Evolutionary conservation across 495 filamentous ascomycete genomes (phyloP), one percentile per base, ranked within the genome.

Genomic region (Tuber magnatum): DNA sequence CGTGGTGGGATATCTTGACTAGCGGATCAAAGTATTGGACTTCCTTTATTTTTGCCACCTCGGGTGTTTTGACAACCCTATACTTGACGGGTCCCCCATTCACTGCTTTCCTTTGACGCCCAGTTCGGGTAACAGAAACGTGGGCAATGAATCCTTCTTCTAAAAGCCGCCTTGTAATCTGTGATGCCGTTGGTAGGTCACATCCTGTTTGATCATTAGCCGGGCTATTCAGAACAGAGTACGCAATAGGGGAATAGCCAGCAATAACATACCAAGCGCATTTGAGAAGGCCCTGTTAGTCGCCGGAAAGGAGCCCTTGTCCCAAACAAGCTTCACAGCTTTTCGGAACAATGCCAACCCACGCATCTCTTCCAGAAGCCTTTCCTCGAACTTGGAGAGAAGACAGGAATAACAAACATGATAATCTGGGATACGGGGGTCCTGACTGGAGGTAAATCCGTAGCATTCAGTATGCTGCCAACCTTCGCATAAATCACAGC

Each of bases 361-460:
- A 40, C 72, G 69, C 71, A 83, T 79, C 44, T 82, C 80, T 51
- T 82, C 76, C 3, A 83, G 77, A 4, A 83, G 72, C 14, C 80
- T 74, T 42, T 72, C 74, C 20, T 83, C 82, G 42, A 71, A 73
- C n/a, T 70, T 71, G 61, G 72, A 76, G 38, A 83, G 73, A 35
- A 83, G 82, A 51, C 82, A 83, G n/a, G 69, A 78, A 71, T 83
- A 83, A 51, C 82, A 83, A 41, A 82, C 72, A 39, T 82, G 80
- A 24, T 73, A 72, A 68, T 81, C 79, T 22, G 82, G 80, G 46
- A 83, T 77, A 32, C 80, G 77, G n/a, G 43, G 69, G 42, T 83
- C 82, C 40, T 82, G 65, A 5, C 78, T 68, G 6, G 74, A 75
- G 39, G 40, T 28, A 71, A 77, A 83, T 35, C 82, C 82, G 73